These are phyloP conservation scores for Dimocarpus longan DNA, from an alignment of 345 rosid species.

Conservation along the genomic window DNA sequence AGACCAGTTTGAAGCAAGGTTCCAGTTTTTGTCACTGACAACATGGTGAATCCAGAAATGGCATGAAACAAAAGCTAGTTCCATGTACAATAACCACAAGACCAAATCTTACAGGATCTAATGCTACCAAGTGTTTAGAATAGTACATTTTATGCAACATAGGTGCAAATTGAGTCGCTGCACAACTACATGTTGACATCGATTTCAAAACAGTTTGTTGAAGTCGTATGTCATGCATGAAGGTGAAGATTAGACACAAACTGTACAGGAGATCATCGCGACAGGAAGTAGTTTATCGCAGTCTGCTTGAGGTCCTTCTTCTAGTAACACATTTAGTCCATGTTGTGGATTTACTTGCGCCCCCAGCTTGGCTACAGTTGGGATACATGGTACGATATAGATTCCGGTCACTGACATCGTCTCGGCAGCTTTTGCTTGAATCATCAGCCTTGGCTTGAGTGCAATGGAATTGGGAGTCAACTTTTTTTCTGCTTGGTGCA, in stretches of 20 bases:
- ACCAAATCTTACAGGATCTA: not conserved
- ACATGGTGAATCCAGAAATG: not conserved
- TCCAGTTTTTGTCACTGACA: too few species aligned
- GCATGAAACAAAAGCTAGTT: not conserved
- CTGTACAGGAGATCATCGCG: not conserved
- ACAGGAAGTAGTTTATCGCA: not conserved
- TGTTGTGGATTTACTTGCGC: not conserved
- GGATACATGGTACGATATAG: not conserved
- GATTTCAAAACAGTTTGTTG: not conserved
- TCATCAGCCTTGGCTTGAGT: not conserved
- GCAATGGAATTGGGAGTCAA: constrained; percentile 5
- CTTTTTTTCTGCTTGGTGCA: not conserved
- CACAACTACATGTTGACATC: not conserved
- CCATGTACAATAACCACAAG: not conserved
- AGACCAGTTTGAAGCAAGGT: too few species aligned
- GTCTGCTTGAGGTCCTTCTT: constrained; percentile 9
- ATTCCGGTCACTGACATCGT: not conserved
- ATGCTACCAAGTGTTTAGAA: not conserved
- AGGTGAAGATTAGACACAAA: not conserved
- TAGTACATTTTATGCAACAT: not conserved
- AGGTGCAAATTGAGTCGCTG: not conserved
- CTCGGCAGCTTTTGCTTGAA: not conserved
- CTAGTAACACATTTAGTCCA: constrained; percentile 9
- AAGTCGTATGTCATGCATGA: not conserved
- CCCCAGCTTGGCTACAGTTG: not conserved